phyloP scores from a whole-genome alignment of 106 monocot species.

The Platanthera zijinensis region DNA sequence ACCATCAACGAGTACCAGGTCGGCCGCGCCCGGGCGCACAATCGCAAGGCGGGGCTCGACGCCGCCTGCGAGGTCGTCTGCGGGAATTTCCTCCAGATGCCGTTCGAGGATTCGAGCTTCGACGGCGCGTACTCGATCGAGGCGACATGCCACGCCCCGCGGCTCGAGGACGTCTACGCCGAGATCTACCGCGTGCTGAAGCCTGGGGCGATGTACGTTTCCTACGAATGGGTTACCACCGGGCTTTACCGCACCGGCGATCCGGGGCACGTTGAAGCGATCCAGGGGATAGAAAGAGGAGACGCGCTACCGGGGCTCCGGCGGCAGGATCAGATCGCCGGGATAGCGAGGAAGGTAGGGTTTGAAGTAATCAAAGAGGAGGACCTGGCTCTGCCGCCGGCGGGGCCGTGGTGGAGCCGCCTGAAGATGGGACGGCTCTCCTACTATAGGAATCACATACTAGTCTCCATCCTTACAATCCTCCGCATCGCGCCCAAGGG shows the following conservation, averaged over 20 bases:
- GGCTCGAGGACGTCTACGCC: constrained; percentile 53
- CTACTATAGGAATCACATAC: constrained; percentile 66
- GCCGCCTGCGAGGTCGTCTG: constrained; percentile 26
- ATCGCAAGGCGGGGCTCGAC: constrained; percentile 24
- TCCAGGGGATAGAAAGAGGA: constrained; percentile 69
- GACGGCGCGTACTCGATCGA: constrained; percentile 36
- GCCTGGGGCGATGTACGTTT: constrained; percentile 52
- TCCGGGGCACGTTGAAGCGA: constrained; percentile 41
- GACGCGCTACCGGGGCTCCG: constrained; percentile 67
- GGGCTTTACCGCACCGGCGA: constrained; percentile 33
- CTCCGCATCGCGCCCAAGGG: constrained; percentile 59
- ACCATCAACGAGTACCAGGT: constrained; percentile 93
- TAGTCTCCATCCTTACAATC: constrained; percentile 29
- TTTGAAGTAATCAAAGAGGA: constrained; percentile 55
- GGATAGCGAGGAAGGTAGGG: constrained; percentile 36
- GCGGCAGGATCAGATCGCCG: constrained; percentile 42
- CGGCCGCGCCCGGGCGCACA: constrained; percentile 35
- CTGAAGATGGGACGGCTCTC: constrained; percentile 64
- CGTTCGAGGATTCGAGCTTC: constrained; percentile 22
- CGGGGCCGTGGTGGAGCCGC: constrained; percentile 67
- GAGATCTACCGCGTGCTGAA: constrained; percentile 60
- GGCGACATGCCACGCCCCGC: constrained; percentile 31
- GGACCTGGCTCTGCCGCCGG: constrained; percentile 53
- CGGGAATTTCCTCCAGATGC: constrained; percentile 35
- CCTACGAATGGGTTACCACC: constrained; percentile 82